Evolutionary conservation across 2,329 filamentous ascomycete species (phyloP), one percentile per base, ranked within the genome.

Genomic region (Tolypocladium ophioglossoides): DNA sequence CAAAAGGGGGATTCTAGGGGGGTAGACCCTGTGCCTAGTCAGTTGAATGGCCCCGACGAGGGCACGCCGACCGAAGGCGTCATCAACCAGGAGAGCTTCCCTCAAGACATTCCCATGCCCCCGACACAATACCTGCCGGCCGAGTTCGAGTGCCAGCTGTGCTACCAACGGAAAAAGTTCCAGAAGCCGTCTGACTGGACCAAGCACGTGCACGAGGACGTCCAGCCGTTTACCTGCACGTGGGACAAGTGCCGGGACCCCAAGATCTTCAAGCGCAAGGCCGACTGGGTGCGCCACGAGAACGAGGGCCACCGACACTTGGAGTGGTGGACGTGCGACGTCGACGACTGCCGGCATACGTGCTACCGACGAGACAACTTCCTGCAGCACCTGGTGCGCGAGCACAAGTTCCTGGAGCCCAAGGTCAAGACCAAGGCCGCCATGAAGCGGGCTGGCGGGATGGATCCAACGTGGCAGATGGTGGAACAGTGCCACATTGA

Each of bases 121-220:
- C 90, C 89, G 2, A 86, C 89, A 2, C 78, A 75, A 55, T 80
- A 81, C 18, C 77, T 96, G 8, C 91, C 91, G 0, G 89, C 91
- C 4, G 85, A 92, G 64, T 92, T 96, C 57, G 91, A 96, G 72
- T 96, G 91, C 61, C 86, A 87, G 39, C 74, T 96, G 24, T 96
- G 91, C 72, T 96, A 89, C 73, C 83, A 85, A 61, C 79, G 84
- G 52, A 95, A 94, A 75, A 89, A 84, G 63, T 91, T 94, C 62
- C 82, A 85, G 62, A 96, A 96, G 68, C 91, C 91, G 18, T 96
- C 91, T 0, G 91, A 96, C 69, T 96, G 91, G 91, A 95, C 91
- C 1, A 96, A 96, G 68, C 91, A 96, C 64, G 89, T 96, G 1
- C 89, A 95, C 62, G 91, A 96, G 70, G 91, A 96, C 66, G 83